These are phyloP conservation scores for Neospora caninum DNA, from an alignment of 169 alveolate genomes.

Conservation along the genomic window DNA sequence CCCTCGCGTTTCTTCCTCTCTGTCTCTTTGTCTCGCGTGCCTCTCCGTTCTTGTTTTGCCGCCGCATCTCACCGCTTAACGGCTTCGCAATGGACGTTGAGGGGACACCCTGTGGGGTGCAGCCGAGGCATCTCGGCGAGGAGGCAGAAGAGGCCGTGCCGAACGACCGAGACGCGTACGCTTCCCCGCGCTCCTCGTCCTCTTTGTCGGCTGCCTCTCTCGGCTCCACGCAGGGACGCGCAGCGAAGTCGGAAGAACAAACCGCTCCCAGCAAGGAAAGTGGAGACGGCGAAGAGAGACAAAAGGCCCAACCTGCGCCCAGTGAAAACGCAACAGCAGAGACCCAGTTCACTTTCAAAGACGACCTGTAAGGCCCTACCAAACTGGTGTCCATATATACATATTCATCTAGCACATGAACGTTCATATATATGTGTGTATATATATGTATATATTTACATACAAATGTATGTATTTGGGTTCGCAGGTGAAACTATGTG, in stretches of 20 bases:
- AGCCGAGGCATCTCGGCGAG: no score
- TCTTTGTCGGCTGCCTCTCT: not conserved
- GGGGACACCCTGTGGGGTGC: not conserved
- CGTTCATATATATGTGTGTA: no score
- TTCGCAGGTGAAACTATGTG: not conserved
- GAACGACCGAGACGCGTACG: no score
- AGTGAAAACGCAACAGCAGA: not conserved
- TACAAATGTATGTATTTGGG: not conserved
- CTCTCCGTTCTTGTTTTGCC: not conserved
- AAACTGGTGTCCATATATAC: not conserved
- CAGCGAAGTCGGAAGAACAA: not conserved
- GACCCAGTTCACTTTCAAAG: not conserved
- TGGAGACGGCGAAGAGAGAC: not conserved
- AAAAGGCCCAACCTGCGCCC: not conserved
- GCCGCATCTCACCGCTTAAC: not conserved
- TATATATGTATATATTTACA: not conserved
- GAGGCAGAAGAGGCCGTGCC: no score
- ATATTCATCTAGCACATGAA: no score
- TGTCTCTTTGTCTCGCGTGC: not conserved
- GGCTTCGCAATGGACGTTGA: not conserved
- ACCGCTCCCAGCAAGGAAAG: not conserved
- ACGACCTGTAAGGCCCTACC: not conserved
- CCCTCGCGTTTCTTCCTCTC: not conserved
- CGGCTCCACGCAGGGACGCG: not conserved
- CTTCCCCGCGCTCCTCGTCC: no score